Evolutionary conservation across 1,139 yeast species (phyloP), one percentile per base, ranked within the genome.

Genomic region (Diutina mesorugosa): DNA sequence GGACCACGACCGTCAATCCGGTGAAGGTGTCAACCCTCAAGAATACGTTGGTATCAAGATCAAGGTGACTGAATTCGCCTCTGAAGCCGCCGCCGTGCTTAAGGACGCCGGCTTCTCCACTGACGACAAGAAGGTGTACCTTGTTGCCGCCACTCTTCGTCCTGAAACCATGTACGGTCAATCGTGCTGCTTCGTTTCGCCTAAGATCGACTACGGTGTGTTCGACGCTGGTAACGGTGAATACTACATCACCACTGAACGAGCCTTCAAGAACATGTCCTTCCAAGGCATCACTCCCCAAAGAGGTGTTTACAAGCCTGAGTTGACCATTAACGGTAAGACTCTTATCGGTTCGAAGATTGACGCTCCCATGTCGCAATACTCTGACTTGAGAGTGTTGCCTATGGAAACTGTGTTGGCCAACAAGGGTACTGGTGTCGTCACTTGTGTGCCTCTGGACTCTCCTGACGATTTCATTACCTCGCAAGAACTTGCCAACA

Each of bases 121-220:
- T 51, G 64, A 70, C 30, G 77, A 72, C 59, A 89, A 88, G 73
- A 85, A 84, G 63, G 78, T 90, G 48, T 90, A 71, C 73, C 78
- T 93, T 61, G 90, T 95, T 57, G 99, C 99, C 60, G 99, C 99
- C 47, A 93, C 99, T 64, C 83, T 95, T 66, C 87, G 99, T 76
- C 97, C 99, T 47, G 99, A 93, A 76, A 93, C 99, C 64, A 90
- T 95, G 97, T 91, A 91, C 67, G 99, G 98, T 62, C 99, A 95
- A 77, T 87, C 97, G 3, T 89, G 97, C 78, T 91, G 98, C 79
- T 95, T 93, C 66, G 98, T 93, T 41, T 89, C 97, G 55, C 97
- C 98, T 67, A 90, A 89, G 76, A 88, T 93, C 65, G 83, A 81
- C 57, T 93, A 95, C 67, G 99, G 99, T 68, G 72, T 93, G 56